These are phyloP conservation scores for Fraxinus sp. DNA, from an alignment of 305 asterid genomes.

Conservation along the genomic window DNA sequence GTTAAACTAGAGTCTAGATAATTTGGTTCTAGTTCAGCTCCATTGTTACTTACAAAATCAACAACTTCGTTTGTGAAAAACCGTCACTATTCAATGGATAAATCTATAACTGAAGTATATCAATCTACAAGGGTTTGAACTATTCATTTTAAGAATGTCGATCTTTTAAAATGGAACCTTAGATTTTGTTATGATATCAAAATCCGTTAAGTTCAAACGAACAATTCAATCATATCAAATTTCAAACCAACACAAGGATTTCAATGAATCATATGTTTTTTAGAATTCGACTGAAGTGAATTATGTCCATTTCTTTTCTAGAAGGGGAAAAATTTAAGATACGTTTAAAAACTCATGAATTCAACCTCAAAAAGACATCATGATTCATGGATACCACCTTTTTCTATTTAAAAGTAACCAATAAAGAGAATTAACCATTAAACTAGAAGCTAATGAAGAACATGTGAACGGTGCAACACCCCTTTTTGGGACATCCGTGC, in stretches of 20 bases:
- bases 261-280: not conserved
- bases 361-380: not conserved
- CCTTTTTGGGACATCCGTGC: not conserved
- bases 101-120: too few species aligned
- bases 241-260: too few species aligned
- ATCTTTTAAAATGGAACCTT: too few species aligned
- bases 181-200: too few species aligned
- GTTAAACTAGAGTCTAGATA: not conserved
- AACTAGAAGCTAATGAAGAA: not conserved
- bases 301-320: not conserved
- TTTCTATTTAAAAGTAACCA: not conserved
- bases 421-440: not conserved
- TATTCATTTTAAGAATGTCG: not conserved
- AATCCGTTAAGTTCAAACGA: not conserved
- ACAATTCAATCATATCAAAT: too few species aligned
- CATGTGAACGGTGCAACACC: not conserved
- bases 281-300: not conserved
- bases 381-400: not conserved
- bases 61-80: not conserved
- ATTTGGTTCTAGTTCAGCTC: not conserved
- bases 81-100: not conserved
- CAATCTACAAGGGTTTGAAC: not conserved
- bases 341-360: not conserved
- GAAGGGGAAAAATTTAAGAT: not conserved
- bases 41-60: not conserved